Base-by-base conservation (phyloP, 331 rosid species). In the Pyracantha coccinea region DNA sequence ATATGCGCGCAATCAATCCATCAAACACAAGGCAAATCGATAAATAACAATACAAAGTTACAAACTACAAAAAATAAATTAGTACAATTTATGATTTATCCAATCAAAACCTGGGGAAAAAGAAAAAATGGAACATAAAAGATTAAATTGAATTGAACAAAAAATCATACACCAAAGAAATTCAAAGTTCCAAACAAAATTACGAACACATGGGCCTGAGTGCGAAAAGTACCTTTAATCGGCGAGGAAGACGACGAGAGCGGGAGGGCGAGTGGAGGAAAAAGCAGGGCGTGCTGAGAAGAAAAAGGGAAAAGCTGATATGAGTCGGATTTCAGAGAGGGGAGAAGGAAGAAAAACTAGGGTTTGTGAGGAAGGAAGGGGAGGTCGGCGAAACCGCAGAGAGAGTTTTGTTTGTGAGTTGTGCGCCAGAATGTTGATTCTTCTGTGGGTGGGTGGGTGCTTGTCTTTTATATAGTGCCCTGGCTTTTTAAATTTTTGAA, bases 401-500 rank as follows among this genome's bases (percentile, higher is more conserved):
- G 66, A 25, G 33, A 38, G 4, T 41, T 41, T 41, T 41, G 47
- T 41, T 25, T 60, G 66, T 23, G 66, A 23, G 12, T 28, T 16
- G 41, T 29, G 68, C 52, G 52, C 50, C 69, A 65, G 69, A 33
- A 33, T 4, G 5, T 63, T 41, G 47, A 0, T 38, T 28, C 41
- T 1, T 15, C 68, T 8, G 23, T 3, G 23, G 8, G 20, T 27
- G 58, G 73, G 25, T 8, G 25, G 61, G 62, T 38, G 20, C 41
- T 53, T 52, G 64, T 70, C 75, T 50, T n/a, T 70, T 70, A 10
- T 70, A 29, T 53, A 29, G 45, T 28, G 4, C 1, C 15, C 14
- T 16, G 21, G 17, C 7, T 52, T 69, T 70, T 70, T 70, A 53
- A 70, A 70, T 6, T 53, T 70, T 70, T 70, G 75, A 70, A 70